Percentiles rank a stretch among this genome's conserved stretches.
Evolutionary conservation across 2,329 filamentous ascomycete species (phyloP).

Genomic region (Penicillium sp.): DNA sequence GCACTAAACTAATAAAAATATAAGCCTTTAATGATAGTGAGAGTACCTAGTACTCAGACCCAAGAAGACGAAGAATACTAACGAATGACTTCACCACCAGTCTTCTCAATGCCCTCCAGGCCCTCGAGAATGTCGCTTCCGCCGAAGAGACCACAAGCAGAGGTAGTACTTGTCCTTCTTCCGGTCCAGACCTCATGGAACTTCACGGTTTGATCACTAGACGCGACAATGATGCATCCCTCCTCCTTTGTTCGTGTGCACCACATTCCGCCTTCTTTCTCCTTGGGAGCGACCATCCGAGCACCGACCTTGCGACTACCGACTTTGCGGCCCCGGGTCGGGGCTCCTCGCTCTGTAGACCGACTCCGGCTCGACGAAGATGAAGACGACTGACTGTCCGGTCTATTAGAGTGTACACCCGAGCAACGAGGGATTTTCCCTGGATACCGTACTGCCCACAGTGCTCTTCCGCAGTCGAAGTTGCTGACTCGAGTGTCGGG

Average conservation of each 20-base stretch:
- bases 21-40: constrained; percentile 2
- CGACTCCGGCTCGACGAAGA: background rate
- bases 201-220: constrained; percentile 87
- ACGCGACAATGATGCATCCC: constrained; percentile 85
- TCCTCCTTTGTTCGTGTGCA: constrained; percentile 61
- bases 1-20: background rate
- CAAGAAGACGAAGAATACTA: constrained; percentile 11
- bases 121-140: constrained; percentile 84
- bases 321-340: constrained; percentile 12
- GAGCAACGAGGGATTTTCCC: constrained; percentile 51
- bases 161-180: constrained; percentile 53
- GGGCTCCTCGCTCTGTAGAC: background rate
- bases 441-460: constrained; percentile 87
- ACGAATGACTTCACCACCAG: constrained; percentile 61
- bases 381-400: constrained; percentile 12
- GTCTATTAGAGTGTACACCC: constrained; percentile 4
- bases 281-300: constrained; percentile 30
- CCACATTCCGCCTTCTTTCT: constrained; percentile 55
- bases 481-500: constrained; percentile 22
- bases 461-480: constrained; percentile 52
- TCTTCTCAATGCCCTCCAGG: constrained; percentile 69
- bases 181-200: constrained; percentile 94
- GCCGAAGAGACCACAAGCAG: constrained; percentile 63
- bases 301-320: constrained; percentile 17
- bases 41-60: constrained; percentile 1